Conservation (phyloP, 73 alveolate species). For the Paramecium bursaria region DNA sequence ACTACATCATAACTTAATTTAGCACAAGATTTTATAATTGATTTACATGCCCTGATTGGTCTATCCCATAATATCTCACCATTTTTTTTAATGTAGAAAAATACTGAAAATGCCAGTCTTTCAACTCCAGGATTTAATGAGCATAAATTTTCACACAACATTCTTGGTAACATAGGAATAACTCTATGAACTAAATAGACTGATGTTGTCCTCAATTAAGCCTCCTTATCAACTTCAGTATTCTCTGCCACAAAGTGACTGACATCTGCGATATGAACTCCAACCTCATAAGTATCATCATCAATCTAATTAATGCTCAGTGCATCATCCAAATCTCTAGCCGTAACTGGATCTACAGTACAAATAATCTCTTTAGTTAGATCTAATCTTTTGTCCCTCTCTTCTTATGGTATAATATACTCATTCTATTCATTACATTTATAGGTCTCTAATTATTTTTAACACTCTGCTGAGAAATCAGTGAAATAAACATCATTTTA, state of each 20-base stretch:
- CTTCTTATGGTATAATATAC: constrained; percentile 90
- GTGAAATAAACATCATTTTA: constrained; percentile 92
- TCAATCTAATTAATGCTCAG: constrained; percentile 97
- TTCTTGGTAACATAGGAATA: constrained; percentile 98
- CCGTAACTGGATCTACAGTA: constrained; percentile 93
- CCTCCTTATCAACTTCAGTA: constrained; percentile 94
- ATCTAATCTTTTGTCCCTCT: constrained; percentile 88
- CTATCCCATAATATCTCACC: constrained; percentile 96
- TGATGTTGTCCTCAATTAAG: constrained; percentile 96
- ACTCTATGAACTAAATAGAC: constrained; percentile 96
- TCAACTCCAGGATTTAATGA: constrained; percentile 92
- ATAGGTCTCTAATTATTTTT: constrained; percentile 83
- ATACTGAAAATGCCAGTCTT: constrained; percentile 93
- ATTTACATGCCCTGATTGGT: constrained; percentile 81
- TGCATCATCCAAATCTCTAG: constrained; percentile 72
- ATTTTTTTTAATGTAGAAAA: constrained; percentile 34
- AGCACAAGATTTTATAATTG: constrained; percentile 85
- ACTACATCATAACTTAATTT: constrained; percentile 86
- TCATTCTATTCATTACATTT: constrained; percentile 72
- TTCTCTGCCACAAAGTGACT: constrained; percentile 95
- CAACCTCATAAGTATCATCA: constrained; percentile 97
- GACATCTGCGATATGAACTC: constrained; percentile 99
- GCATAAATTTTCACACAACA: constrained; percentile 96
- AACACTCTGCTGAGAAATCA: constrained; percentile 90
- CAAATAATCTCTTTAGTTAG: constrained; percentile 89